A percentile compares a stretch with the other conserved stretches of the same genome.
These are phyloP conservation scores for Onygenales sp. DNA, from an alignment of 2,329 filamentous ascomycete genomes.

Conservation along the genomic window DNA sequence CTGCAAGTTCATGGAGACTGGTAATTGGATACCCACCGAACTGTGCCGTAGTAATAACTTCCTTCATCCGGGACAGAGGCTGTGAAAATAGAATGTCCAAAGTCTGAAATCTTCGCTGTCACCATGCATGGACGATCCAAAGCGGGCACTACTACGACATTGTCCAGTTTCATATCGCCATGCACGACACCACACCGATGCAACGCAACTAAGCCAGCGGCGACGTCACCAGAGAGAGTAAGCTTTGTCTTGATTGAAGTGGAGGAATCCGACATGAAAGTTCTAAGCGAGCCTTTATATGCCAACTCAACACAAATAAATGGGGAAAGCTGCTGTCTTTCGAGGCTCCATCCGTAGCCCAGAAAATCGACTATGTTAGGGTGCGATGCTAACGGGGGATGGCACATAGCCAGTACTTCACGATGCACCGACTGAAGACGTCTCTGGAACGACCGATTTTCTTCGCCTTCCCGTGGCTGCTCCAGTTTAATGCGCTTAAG, in stretches of 20 bases:
- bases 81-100: constrained; percentile 16
- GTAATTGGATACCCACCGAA: constrained; percentile 2
- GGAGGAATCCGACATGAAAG: constrained; percentile 4
- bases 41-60: constrained; percentile 8
- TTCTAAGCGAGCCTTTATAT: constrained; percentile 12
- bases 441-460: neutral
- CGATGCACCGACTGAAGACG: constrained; percentile 12
- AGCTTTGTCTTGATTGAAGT: constrained; percentile 8
- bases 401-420: constrained; percentile 14
- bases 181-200: constrained; percentile 22
- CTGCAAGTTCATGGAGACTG: neutral
- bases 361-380: constrained; percentile 16
- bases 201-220: constrained; percentile 16
- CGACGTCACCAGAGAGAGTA: constrained; percentile 18
- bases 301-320: constrained; percentile 17
- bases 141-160: constrained; percentile 17
- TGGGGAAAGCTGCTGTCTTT: constrained; percentile 11
- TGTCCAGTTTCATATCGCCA: constrained; percentile 22
- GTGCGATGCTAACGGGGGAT: constrained; percentile 14
- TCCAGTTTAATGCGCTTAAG: no score
- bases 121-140: constrained; percentile 8
- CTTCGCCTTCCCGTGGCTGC: no score
- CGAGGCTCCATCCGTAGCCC: constrained; percentile 14
- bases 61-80: constrained; percentile 4
- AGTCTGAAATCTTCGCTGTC: constrained; percentile 17